Evolutionary conservation across 129 eudicot genomes (phyloP).

Genomic region (Saussurea involucrata): DNA sequence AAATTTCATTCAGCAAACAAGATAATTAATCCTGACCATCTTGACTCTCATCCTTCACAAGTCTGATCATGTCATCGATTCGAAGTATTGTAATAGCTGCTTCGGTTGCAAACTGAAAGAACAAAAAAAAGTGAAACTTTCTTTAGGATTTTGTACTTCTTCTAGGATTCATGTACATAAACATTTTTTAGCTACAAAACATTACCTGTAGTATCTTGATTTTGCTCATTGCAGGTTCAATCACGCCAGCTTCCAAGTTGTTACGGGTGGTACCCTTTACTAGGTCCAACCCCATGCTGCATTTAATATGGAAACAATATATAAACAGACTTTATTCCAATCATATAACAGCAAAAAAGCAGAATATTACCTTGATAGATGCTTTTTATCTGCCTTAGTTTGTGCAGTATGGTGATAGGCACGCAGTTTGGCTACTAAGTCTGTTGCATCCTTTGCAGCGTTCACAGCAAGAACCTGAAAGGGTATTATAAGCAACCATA

Average conservation of each 20-base stretch:
- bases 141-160: background rate
- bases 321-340: background rate
- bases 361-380: conserved; percentile 69
- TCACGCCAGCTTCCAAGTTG: conserved; percentile 78
- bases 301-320: background rate
- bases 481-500: background rate
- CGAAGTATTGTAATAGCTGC: conserved; percentile 97
- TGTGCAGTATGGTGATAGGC: conserved; percentile 94
- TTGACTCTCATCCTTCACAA: conserved; percentile 83
- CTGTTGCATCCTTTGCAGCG: conserved; percentile 97
- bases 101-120: conserved; percentile 40
- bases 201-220: conserved; percentile 69
- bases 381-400: conserved; percentile 95
- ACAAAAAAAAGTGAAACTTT: background rate
- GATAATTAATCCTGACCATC: conserved; percentile 44
- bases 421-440: conserved; percentile 82
- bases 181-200: background rate
- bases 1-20: background rate
- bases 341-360: background rate
- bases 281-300: conserved; percentile 72
- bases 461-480: conserved; percentile 85
- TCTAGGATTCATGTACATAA: background rate
- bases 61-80: conserved; percentile 94
- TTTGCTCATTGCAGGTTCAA: conserved; percentile 90
- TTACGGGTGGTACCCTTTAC: conserved; percentile 61